These are phyloP conservation scores for Pseudogymnoascus sp. DNA, from an alignment of 2,329 filamentous ascomycete genomes.

Conservation along the genomic window DNA sequence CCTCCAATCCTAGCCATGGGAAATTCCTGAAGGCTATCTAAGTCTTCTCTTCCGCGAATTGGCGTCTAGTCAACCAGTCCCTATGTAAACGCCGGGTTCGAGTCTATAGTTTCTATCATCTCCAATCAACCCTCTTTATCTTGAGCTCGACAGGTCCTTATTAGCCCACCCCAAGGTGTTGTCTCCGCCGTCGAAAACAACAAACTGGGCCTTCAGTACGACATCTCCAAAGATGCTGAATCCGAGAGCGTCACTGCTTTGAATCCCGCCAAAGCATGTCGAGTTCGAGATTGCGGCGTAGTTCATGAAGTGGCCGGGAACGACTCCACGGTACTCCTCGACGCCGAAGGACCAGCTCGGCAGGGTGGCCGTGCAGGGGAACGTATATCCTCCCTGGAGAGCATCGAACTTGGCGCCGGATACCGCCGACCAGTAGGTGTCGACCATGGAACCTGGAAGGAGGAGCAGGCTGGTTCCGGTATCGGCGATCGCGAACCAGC, in stretches of 20 bases:
- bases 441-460: conserved; percentile 26
- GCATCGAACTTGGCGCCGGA: conserved; percentile 22
- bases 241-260: conserved; percentile 17
- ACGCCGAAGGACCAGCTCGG: conserved; percentile 29
- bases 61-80: background rate
- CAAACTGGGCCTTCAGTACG: conserved; percentile 28
- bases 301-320: conserved; percentile 30
- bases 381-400: conserved; percentile 26
- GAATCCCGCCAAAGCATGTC: conserved; percentile 20
- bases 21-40: background rate
- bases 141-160: background rate
- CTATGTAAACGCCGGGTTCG: background rate
- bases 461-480: conserved; percentile 33
- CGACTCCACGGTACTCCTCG: conserved; percentile 22
- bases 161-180: conserved; percentile 15
- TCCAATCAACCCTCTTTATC: background rate
- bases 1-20: background rate
- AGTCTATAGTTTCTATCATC: background rate
- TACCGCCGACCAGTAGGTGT: conserved; percentile 29
- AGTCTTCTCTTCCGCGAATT: background rate
- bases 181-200: conserved; percentile 26
- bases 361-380: conserved; percentile 26
- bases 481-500: conserved; percentile 28
- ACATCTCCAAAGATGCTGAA: conserved; percentile 28
- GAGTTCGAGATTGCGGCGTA: conserved; percentile 19